Conservation (phyloP, 805 yeast genomes). For the Teunomyces funiuensis region DNA sequence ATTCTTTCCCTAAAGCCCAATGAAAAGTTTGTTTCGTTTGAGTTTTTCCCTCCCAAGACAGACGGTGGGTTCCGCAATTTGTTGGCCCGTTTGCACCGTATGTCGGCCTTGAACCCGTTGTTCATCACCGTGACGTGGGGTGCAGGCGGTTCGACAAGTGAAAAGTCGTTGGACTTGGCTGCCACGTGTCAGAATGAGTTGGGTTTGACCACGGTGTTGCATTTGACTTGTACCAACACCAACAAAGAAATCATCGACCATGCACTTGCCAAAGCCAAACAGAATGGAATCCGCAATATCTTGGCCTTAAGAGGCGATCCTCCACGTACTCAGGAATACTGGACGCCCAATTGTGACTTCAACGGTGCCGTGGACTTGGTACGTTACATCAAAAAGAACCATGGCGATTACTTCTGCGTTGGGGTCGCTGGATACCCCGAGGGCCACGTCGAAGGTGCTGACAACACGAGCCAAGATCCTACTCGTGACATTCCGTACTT, state of each 20-base stretch:
- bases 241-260: slow-evolving; percentile 72
- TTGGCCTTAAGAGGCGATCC: slow-evolving; percentile 96
- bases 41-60: slow-evolving; percentile 97
- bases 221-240: slow-evolving; percentile 94
- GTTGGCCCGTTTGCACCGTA: slow-evolving; percentile 81
- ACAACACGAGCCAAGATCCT: slow-evolving; percentile 58
- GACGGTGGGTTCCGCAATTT: slow-evolving; percentile 83
- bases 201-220: slow-evolving; percentile 88
- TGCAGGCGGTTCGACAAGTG: slow-evolving; percentile 94
- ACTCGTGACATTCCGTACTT: slow-evolving; percentile 72
- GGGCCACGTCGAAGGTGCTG: slow-evolving; percentile 81
- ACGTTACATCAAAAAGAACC: slow-evolving; percentile 62
- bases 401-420: slow-evolving; percentile 83
- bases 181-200: slow-evolving; percentile 70
- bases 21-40: slow-evolving; percentile 77
- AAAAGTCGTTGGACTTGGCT: slow-evolving; percentile 82
- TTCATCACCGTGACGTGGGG: slow-evolving; percentile 98
- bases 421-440: slow-evolving; percentile 99
- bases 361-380: slow-evolving; percentile 84
- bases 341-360: slow-evolving; percentile 58
- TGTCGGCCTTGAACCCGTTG: slow-evolving; percentile 83
- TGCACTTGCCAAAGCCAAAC: slow-evolving; percentile 70
- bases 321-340: slow-evolving; percentile 72
- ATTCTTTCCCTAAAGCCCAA: slow-evolving; percentile 47
- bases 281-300: slow-evolving; percentile 81